Percentiles rank a stretch among this genome's conserved stretches.
phyloP scores from a whole-genome alignment of 306 rosid genomes.

The Acacia melanoxylon region DNA sequence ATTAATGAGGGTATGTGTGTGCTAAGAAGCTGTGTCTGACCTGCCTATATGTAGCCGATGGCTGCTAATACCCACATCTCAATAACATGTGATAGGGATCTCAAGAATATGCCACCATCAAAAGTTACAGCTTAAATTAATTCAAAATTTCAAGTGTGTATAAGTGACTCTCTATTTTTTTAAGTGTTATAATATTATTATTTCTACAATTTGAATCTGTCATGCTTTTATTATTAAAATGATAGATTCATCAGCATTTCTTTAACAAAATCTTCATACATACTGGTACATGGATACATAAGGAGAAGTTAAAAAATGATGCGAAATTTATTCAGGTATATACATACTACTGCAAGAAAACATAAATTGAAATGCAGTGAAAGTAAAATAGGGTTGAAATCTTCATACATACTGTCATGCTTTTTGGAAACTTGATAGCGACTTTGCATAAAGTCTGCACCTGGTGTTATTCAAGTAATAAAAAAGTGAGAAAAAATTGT shows the following conservation, averaged over 20 bases:
- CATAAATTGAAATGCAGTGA: not conserved
- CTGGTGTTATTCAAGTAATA: no score
- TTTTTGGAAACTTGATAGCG: no score
- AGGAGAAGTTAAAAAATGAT: no score
- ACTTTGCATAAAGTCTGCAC: no score
- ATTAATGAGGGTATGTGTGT: not conserved
- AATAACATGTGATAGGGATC: not conserved
- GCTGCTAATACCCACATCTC: not conserved
- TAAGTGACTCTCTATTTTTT: no score
- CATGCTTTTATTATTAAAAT: no score
- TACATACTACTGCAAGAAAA: no score
- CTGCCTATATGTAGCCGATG: not conserved
- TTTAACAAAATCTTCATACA: not conserved
- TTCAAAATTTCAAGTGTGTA: not conserved
- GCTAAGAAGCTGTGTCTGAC: not conserved
- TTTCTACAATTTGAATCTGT: no score
- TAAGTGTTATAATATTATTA: not conserved
- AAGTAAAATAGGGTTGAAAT: not conserved
- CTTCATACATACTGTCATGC: no score
- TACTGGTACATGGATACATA: no score
- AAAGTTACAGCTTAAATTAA: not conserved
- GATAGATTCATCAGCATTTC: not conserved
- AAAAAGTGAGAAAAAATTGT: no score
- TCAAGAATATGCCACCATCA: not conserved
- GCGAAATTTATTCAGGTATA: no score